phyloP scores from a whole-genome alignment of 495 filamentous ascomycete species.

The Neurospora intermedia region DNA sequence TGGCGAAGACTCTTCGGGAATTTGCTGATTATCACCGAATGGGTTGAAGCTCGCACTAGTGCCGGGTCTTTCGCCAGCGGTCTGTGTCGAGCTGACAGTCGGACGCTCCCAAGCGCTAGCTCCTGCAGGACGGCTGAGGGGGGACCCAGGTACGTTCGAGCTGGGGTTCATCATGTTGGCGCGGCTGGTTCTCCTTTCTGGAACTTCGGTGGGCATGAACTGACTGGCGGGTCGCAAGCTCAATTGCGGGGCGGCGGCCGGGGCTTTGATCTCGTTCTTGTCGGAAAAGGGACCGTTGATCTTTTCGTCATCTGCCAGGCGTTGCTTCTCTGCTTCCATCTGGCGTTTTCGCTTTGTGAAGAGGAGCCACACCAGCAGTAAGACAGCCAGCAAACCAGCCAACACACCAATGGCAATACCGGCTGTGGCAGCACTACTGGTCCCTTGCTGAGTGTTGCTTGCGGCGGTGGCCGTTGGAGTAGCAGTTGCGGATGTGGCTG shows the following conservation, averaged over 20 bases:
- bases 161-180: constrained; percentile 33
- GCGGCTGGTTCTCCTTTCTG: constrained; percentile 36
- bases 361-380: constrained; percentile 52
- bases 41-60: constrained; percentile 40
- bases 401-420: constrained; percentile 75
- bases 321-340: constrained; percentile 30
- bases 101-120: constrained; percentile 33
- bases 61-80: constrained; percentile 26
- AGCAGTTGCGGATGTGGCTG: constrained; percentile 1
- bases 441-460: constrained; percentile 18
- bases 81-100: constrained; percentile 10
- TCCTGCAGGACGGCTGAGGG: constrained; percentile 16
- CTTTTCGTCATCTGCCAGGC: constrained; percentile 49
- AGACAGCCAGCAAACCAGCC: constrained; percentile 49
- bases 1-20: constrained; percentile 17
- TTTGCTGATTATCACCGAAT: constrained; percentile 36
- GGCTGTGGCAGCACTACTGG: constrained; percentile 62
- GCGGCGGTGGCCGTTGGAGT: constrained; percentile 13
- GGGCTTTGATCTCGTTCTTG: constrained; percentile 23
- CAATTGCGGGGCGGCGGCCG: constrained; percentile 52
- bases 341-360: constrained; percentile 53
- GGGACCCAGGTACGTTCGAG: constrained; percentile 25
- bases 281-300: constrained; percentile 35
- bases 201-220: constrained; percentile 59
- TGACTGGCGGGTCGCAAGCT: constrained; percentile 82